Evolutionary conservation across 176 grass and related monocot genomes (phyloP), one percentile per base, ranked within the genome.

Genomic region (Aegilops tauschii): DNA sequence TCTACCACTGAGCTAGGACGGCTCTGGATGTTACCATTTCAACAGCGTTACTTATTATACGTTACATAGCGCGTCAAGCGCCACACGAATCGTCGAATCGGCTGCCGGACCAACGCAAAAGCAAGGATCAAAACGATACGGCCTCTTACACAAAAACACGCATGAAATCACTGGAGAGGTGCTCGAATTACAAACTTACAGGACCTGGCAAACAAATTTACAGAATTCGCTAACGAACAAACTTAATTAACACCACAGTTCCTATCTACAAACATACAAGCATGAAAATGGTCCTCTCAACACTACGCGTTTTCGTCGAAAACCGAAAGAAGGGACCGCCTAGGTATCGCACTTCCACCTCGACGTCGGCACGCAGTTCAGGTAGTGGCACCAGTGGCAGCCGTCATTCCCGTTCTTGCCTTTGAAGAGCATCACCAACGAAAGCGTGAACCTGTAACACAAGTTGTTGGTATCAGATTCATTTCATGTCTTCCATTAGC

Each of bases 371-470:
- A 98, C 84, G 40, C 96, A 98, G 86, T 98, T 83, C 70, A 98
- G 89, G 84, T 98, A 98, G 80, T 92, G 96, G 77, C 96, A 98
- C 96, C 96, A 98, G 87, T 88, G 90, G 86, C 96, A 98, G 44
- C 91, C 90, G 42, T 98, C 90, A 8, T 90, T 94, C 79, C 92
- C 93, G 30, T 98, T 98, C 85, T 96, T 94, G 50, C 96, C 96
- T 72, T 89, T 85, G 85, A 94, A 98, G 32, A 98, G 90, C 96
- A 98, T 98, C 58, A 98, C 92, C 76, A 98, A 79, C 16, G 90
- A 83, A 82, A 94, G 29, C n/a, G 71, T 69, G 54, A 98, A 93
- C 80, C 96, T 98, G 92, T 58, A 81, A 8, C 29, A 40, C 1
- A 36, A 73, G 25, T 16, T 31, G 8, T 84, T 62, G 37, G 70